These are phyloP conservation scores for Dissophora ornata DNA, from an alignment of 192 early-diverging fungal genomes.

Conservation along the genomic window DNA sequence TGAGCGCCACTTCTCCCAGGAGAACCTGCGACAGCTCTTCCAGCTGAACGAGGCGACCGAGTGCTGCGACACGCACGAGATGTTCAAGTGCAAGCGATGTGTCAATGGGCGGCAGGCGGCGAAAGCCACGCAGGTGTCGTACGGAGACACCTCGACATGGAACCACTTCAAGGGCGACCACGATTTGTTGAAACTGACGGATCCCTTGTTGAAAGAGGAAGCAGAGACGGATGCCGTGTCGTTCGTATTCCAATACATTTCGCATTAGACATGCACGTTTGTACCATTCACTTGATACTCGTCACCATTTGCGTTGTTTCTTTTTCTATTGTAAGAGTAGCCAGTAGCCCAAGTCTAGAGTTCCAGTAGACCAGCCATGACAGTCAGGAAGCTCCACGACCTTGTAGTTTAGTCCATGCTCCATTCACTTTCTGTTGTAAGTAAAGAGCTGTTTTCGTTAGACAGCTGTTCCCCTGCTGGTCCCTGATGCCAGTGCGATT, in stretches of 20 bases:
- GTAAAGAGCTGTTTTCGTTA: too few relatives aligned
- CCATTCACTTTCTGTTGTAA: too few relatives aligned
- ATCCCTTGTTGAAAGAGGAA: conserved; percentile 70
- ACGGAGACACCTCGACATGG: conserved; percentile 84
- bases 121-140: conserved; percentile 71
- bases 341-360: too few relatives aligned
- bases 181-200: conserved; percentile 68
- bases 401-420: too few relatives aligned
- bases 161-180: conserved; percentile 72
- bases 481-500: too few relatives aligned
- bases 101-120: conserved; percentile 84
- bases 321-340: too few relatives aligned
- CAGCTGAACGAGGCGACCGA: conserved; percentile 73
- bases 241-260: conserved; percentile 85
- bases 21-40: conserved; percentile 92
- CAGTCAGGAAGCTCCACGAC: too few relatives aligned
- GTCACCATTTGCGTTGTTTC: too few relatives aligned
- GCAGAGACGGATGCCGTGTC: conserved; percentile 71
- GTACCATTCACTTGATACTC: too few relatives aligned
- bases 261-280: conserved; percentile 53
- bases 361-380: too few relatives aligned
- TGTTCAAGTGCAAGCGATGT: conserved; percentile 95
- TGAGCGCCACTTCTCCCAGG: conserved; percentile 94
- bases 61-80: conserved; percentile 93
- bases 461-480: too few relatives aligned